Conservation (phyloP, 768 basidiomycete species). For the Trametes maxima region DNA sequence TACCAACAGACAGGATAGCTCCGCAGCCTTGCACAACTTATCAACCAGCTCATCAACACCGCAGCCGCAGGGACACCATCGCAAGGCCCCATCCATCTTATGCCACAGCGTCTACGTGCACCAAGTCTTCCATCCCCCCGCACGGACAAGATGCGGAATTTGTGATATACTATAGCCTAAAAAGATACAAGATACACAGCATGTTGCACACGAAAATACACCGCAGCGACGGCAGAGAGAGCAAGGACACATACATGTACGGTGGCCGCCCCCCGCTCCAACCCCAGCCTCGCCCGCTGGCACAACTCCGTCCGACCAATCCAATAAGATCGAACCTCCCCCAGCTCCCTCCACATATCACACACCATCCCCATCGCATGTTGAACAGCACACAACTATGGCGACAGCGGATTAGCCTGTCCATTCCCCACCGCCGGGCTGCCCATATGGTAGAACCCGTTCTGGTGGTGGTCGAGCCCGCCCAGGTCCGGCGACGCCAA, state of each 20-base stretch:
- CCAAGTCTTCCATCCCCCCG: background rate
- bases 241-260: background rate
- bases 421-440: conserved; percentile 11
- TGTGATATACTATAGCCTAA: conserved; percentile 1
- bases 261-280: background rate
- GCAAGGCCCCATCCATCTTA: background rate
- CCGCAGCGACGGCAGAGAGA: conserved; percentile 2
- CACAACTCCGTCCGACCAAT: background rate
- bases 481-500: conserved; percentile 20
- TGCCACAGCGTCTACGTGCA: background rate
- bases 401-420: conserved; percentile 6
- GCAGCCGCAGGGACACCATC: too few species aligned
- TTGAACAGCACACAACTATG: background rate
- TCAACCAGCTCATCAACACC: too few species aligned
- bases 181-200: conserved; percentile 14
- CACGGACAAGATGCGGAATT: background rate
- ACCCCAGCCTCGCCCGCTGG: background rate
- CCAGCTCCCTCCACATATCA: background rate
- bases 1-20: too few species aligned
- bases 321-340: background rate
- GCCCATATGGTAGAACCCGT: conserved; percentile 19
- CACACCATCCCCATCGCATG: too few species aligned
- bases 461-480: conserved; percentile 3
- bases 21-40: too few species aligned
- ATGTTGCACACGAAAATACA: conserved; percentile 9